phyloP scores from a whole-genome alignment of 2,329 filamentous ascomycete species.

The Curvularia verruculosa region DNA sequence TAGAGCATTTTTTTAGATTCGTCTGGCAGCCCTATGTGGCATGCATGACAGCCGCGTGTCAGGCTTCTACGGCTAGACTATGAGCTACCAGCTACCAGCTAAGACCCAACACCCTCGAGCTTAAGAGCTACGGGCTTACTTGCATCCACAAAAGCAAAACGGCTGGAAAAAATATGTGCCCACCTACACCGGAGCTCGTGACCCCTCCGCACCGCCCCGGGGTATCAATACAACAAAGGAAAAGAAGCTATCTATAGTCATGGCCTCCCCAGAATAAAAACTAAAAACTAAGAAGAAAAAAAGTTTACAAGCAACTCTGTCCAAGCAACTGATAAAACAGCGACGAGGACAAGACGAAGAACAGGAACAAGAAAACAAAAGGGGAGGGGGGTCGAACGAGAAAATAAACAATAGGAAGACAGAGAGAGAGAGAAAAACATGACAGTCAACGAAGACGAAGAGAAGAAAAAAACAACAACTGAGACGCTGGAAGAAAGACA shows the following conservation, averaged over 20 bases:
- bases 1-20: slow-evolving; percentile 5
- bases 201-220: slow-evolving; percentile 28
- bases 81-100: not conserved
- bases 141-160: slow-evolving; percentile 5
- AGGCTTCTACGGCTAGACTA: slow-evolving; percentile 8
- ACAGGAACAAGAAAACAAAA: not conserved
- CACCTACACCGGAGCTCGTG: slow-evolving; percentile 26
- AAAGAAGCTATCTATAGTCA: slow-evolving; percentile 18
- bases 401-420: not conserved
- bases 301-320: slow-evolving; percentile 5
- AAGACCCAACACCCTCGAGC: too few species aligned
- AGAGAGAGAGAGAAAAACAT: too few species aligned
- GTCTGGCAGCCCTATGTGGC: slow-evolving; percentile 6
- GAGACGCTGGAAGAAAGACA: not conserved
- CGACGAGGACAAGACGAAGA: not conserved
- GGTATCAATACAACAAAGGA: slow-evolving; percentile 42
- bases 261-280: too few species aligned
- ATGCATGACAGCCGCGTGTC: slow-evolving; percentile 6
- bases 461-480: not conserved
- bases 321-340: not conserved
- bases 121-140: slow-evolving; percentile 1
- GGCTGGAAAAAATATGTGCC: slow-evolving; percentile 11
- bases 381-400: not conserved
- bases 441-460: not conserved
- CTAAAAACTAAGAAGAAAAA: too few species aligned